Base-by-base conservation (phyloP, 768 basidiomycete genomes). In the Phlegmacium glaucopus region DNA sequence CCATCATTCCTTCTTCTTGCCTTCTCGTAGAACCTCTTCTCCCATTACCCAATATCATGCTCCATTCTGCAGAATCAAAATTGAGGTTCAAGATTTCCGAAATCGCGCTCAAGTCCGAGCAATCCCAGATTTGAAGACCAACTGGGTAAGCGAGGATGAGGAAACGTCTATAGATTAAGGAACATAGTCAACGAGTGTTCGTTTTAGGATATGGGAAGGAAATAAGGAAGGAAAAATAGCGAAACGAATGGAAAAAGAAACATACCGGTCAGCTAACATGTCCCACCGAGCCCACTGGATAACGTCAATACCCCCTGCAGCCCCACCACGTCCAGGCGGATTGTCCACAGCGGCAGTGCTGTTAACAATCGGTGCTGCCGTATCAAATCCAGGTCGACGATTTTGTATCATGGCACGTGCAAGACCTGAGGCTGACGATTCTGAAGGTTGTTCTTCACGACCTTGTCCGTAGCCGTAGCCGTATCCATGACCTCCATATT, bases 41-140 rank as follows among this genome's bases (percentile, higher is more conserved):
- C 22, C 37, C 42, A 37, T 40, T 39, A 18, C 25, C 35, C 45
- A 16, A 25, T 46, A n/a, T 16, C 27, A 13, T 42, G 39, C 26
- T 41, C 53, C 53, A 61, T 35, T 58, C 56, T 1, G 39, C 37
- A 9, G 43, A 18, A 25, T 54, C 50, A 27, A 59, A 51, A 13
- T 56, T 52, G 28, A 86, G 48, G 49, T 84, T 79, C 48, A 87
- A 60, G 3, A 84, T 51, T 54, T 86, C 83, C 54, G 45, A 43
- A 1, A 69, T 50, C 0, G 60, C 54, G 4, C 66, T 76, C 8
- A 85, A 61, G 49, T 77, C 70, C 10, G 76, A 70, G 54, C 78
- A 79, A 53, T 85, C 82, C 82, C 83, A 86, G 15, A 83, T 68
- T 57, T 83, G 78, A 34, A 86, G 55, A 5, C 78, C 48, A 10